Evolutionary conservation across 2,329 filamentous ascomycete species (phyloP), one percentile per base, ranked within the genome.

Genomic region (Sphaerulina vaccinii): DNA sequence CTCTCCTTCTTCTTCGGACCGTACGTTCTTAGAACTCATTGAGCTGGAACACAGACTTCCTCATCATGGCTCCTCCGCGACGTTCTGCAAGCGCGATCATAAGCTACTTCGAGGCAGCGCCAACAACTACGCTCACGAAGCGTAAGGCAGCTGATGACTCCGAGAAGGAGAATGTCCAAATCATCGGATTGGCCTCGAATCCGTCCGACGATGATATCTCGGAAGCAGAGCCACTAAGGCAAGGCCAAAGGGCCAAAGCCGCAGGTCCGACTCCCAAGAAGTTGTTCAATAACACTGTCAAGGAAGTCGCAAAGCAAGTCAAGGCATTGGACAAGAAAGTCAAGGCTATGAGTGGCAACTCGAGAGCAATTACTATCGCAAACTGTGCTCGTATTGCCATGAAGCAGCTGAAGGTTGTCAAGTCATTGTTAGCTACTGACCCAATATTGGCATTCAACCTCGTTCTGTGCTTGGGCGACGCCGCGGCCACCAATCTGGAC

Each of bases 261-360:
- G 10, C 24, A 5, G 10, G 10, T n/a, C 2, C 19, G 18, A 38
- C 36, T 10, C 10, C 44, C 1, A 36, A 44, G 21, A 49, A 53
- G 21, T 13, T 19, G 11, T 53, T 33, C 37, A 41, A 47, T 16
- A 33, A 32, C n/a, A 27, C 44, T n/a, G 18, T 53, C 16, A 42
- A 53, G 43, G 16, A 16, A 10, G 21, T 29, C 15, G 38, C 40
- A 19, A 49, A 42, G 21, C 10, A 40, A 33, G 24, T 47, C 22
- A 24, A 11, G 2, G 27, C 22, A 19, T 32, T 49, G 10, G 37
- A 53, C 37, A 53, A 53, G 42, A 48, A 35, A 21, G 38, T 53
- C 36, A 53, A 53, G 37, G 16, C 37, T 11, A 38, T 53, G 45
- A 33, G 32, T 16, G 19, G 11, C 9, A 49, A 53, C 16, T 39